Base-by-base conservation (phyloP, 192 early-diverging fungal genomes). In the Martensiomyces pterosporus region DNA sequence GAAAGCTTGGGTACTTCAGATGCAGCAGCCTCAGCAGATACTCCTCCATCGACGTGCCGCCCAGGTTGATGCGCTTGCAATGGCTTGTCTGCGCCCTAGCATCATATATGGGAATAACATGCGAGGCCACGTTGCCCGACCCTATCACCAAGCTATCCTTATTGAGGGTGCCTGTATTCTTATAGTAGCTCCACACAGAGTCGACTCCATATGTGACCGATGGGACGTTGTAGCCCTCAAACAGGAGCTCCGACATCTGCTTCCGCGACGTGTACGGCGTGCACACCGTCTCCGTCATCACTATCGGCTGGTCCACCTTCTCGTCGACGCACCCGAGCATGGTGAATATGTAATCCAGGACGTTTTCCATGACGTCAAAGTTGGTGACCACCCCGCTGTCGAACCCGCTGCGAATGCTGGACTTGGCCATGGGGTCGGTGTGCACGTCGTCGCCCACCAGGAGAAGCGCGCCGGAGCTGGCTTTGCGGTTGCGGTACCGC, bases 1-100 rank as follows among this genome's bases (percentile, higher is more conserved):
- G 93, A 40, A 94, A 92, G 1, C 80, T 83, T 0, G 92, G 85
- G 52, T 94, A 96, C 55, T 96, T 96, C 27, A 88, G 79, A 66
- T 94, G 90, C 74, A 94, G 71, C 2, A 93, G 77, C 57, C 88
- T 89, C 24, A 89, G 69, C 85, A 96, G 72, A 43, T 84, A 90
- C 19, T 92, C 89, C 9, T 84, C 81, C 34, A 87, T 77, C 47
- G 84, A 64, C 16, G 71, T 61, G 1, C 91, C 90, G 45, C 93
- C 91, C 60, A 88, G 85, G 15, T 84, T 79, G 18, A 96, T 79
- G 19, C 93, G 81, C 71, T 88, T 87, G 54, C 81, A 76, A 18
- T 83, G 77, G 22, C 85, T 80, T 6, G 83, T 55, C 13, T 78
- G 58, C 3, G 78, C 79, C 45, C 78, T 74, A 4, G 85, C 82